Conservation (phyloP, 805 yeast genomes). For the Kluyveromyces siamensis region DNA sequence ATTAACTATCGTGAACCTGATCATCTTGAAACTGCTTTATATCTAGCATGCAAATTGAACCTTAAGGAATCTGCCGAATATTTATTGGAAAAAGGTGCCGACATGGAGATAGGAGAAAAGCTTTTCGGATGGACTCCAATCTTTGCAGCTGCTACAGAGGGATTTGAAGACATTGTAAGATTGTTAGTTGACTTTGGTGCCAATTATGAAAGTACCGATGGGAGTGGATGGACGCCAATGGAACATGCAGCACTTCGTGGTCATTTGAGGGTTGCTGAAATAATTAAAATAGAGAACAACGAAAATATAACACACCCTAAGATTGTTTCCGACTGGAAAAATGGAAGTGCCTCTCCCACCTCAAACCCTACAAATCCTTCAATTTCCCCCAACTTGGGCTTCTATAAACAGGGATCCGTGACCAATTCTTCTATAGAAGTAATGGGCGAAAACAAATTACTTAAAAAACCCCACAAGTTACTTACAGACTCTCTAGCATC, state of each 20-base stretch:
- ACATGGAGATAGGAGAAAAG: constrained; percentile 65
- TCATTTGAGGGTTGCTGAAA: constrained; percentile 59
- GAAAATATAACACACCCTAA: constrained; percentile 18
- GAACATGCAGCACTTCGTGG: constrained; percentile 93
- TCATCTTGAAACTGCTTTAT: constrained; percentile 72
- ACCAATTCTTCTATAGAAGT: constrained; percentile 11
- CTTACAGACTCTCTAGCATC: constrained; percentile 3
- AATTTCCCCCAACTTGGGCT: neutral
- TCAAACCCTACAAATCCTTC: neutral
- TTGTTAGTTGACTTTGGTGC: constrained; percentile 48
- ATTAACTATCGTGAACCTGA: constrained; percentile 54
- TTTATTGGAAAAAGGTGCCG: constrained; percentile 53
- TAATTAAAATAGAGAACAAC: constrained; percentile 33
- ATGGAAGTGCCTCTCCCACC: neutral
- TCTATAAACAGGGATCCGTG: constrained; percentile 9
- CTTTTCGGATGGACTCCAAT: constrained; percentile 93
- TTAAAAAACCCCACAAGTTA: constrained; percentile 9
- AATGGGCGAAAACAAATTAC: constrained; percentile 3
- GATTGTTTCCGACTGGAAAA: constrained; percentile 2
- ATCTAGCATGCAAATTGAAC: constrained; percentile 64
- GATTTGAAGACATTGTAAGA: constrained; percentile 48
- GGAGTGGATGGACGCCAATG: constrained; percentile 95
- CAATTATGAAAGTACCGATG: constrained; percentile 50
- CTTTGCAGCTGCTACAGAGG: constrained; percentile 85
- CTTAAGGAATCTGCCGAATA: constrained; percentile 41